Base-by-base conservation (phyloP, 73 alveolate genomes). In the Tetrahymena malaccensis region DNA sequence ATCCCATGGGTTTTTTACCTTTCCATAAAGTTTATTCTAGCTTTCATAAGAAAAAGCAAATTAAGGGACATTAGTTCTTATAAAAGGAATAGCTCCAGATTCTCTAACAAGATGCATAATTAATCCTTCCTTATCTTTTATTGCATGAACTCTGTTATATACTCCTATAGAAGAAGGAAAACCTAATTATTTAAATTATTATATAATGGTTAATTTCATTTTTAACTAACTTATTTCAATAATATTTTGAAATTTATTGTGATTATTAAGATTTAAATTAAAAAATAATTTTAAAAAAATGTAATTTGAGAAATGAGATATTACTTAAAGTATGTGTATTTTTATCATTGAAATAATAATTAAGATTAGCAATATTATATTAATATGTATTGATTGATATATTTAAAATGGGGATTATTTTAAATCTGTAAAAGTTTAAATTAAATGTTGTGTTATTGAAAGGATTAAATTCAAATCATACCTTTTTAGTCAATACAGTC, bases 31-130 rank as follows among this genome's bases (percentile, higher is more conserved):
- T 31, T 70, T 70, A 33, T 70, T 70, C 89, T 70, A 70, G 43
- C 89, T 70, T n/a, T 70, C 89, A 70, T 70, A 70, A 8, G 89
- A 70, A 70, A 70, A 70, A 31, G 89, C 89, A 70, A 40, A 34
- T 58, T 50, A n/a, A 9, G 96, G 95, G 40, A 85, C 58, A 31
- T 94, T 96, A 33, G 95, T 83, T 44, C 94, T 96, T 13, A 96
- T 85, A 43, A 96, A 96, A 27, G 96, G 96, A 35, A 96, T 96
- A 27, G 96, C 97, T 35, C 97, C 97, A 35, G 40, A 35, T 4
- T 94, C 95, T 70, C 83, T 83, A 38, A 96, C 17, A 10, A 94
- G 34, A 34, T 50, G 55, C 43, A 96, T 50, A 37, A 83, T 34
- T 21, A 84, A 40, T 31, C 89, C 89, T n/a, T 70, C 89, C 37